Evolutionary conservation across 805 yeast genomes (phyloP).

Genomic region (Lipomyces lipofer): DNA sequence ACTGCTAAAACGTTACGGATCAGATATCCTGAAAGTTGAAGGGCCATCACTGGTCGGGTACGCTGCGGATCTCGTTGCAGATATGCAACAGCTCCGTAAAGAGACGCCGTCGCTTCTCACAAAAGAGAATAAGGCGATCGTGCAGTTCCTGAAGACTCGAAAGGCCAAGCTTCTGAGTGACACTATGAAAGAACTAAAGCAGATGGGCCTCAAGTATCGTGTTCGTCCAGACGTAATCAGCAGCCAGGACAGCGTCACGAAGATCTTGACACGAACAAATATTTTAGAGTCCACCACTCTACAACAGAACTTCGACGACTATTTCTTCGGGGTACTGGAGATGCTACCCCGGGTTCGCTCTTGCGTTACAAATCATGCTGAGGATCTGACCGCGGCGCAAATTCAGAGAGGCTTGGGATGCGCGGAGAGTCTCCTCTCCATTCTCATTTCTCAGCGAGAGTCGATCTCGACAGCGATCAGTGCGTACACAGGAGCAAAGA

Average conservation of each 20-base stretch:
- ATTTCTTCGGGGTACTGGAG: slow-evolving; percentile 72
- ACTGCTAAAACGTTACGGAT: slow-evolving; percentile 56
- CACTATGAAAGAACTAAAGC: slow-evolving; percentile 67
- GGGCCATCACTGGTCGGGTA: slow-evolving; percentile 55
- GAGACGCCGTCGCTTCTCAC: slow-evolving; percentile 75
- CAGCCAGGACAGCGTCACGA: slow-evolving; percentile 61
- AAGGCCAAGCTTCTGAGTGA: slow-evolving; percentile 78
- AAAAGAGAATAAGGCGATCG: slow-evolving; percentile 70
- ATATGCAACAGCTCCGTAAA: slow-evolving; percentile 61
- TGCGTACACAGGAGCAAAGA: background rate
- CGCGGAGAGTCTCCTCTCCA: slow-evolving; percentile 66
- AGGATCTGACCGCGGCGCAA: slow-evolving; percentile 74
- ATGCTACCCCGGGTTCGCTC: slow-evolving; percentile 76
- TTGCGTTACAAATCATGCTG: slow-evolving; percentile 58
- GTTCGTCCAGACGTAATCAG: slow-evolving; percentile 66
- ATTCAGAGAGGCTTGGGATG: slow-evolving; percentile 75
- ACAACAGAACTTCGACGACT: slow-evolving; percentile 48
- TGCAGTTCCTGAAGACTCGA: slow-evolving; percentile 75
- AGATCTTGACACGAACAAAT: slow-evolving; percentile 57
- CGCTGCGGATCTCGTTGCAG: slow-evolving; percentile 55
- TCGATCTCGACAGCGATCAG: background rate
- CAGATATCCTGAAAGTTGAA: slow-evolving; percentile 39
- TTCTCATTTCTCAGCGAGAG: slow-evolving; percentile 46
- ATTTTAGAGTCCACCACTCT: slow-evolving; percentile 46
- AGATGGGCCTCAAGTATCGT: slow-evolving; percentile 72